phyloP scores from a whole-genome alignment of 495 filamentous ascomycete genomes.

The Viridothelium virens region DNA sequence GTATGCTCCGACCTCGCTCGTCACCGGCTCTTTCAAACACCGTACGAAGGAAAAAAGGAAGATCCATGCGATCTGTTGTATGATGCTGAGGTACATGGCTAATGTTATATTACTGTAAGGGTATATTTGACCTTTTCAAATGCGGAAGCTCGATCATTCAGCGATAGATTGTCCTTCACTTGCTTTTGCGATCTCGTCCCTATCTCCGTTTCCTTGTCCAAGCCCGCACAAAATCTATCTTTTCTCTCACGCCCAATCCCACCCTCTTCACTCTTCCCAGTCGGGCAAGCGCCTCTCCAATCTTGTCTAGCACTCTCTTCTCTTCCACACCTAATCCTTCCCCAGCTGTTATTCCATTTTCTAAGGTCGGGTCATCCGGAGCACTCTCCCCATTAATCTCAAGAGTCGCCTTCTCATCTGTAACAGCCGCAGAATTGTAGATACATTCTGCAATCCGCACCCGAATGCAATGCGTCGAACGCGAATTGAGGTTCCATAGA shows the following conservation, averaged over 20 bases:
- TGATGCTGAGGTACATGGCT: no score
- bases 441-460: constrained; percentile 77
- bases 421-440: constrained; percentile 35
- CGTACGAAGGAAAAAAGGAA: no score
- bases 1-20: no score
- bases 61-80: no score
- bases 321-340: constrained; percentile 49
- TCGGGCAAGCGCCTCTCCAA: constrained; percentile 80
- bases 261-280: constrained; percentile 88
- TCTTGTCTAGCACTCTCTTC: constrained; percentile 56
- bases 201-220: constrained; percentile 40
- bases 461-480: constrained; percentile 78
- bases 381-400: neutral
- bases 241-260: constrained; percentile 71
- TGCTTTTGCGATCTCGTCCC: neutral
- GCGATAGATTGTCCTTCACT: neutral
- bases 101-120: no score
- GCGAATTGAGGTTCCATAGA: constrained; percentile 76
- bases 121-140: neutral
- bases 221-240: constrained; percentile 65
- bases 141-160: neutral
- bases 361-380: no score
- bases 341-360: constrained; percentile 27
- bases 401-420: neutral
- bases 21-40: no score